Evolutionary conservation across 192 early-diverging fungal genomes (phyloP).

Genomic region (Coemansia sp.): DNA sequence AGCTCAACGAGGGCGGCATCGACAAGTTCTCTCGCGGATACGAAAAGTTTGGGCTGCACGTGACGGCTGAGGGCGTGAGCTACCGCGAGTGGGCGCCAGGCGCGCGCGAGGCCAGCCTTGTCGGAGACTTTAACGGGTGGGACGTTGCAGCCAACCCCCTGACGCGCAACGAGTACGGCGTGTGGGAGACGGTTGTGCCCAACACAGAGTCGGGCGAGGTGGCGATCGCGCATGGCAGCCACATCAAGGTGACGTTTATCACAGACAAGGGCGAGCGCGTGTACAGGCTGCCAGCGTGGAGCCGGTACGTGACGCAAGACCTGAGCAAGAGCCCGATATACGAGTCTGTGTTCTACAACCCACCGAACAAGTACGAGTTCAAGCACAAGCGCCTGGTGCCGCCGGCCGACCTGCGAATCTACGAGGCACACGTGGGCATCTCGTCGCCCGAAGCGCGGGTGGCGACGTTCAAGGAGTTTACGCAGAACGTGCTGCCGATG

Average conservation of each 20-base stretch:
- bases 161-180: slow-evolving; percentile 78
- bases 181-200: slow-evolving; percentile 73
- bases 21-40: slow-evolving; percentile 82
- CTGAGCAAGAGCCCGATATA: slow-evolving; percentile 76
- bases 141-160: slow-evolving; percentile 70
- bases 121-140: slow-evolving; percentile 97
- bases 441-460: slow-evolving; percentile 79
- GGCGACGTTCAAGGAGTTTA: slow-evolving; percentile 90
- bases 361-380: slow-evolving; percentile 70
- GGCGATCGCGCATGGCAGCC: slow-evolving; percentile 81
- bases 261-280: slow-evolving; percentile 72
- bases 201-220: slow-evolving; percentile 59
- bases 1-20: slow-evolving; percentile 70
- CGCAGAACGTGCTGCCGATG: slow-evolving; percentile 76
- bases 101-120: slow-evolving; percentile 69
- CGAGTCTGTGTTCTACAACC: slow-evolving; percentile 95
- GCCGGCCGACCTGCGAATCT: slow-evolving; percentile 71
- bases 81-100: slow-evolving; percentile 98
- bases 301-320: slow-evolving; percentile 82
- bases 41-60: slow-evolving; percentile 78
- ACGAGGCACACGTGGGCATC: slow-evolving; percentile 97
- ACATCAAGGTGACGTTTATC: slow-evolving; percentile 85
- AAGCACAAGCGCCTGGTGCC: slow-evolving; percentile 73
- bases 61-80: slow-evolving; percentile 61
- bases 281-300: slow-evolving; percentile 89